Evolutionary conservation across 345 rosid species (phyloP).

Genomic region (Lepidium aucheri): DNA sequence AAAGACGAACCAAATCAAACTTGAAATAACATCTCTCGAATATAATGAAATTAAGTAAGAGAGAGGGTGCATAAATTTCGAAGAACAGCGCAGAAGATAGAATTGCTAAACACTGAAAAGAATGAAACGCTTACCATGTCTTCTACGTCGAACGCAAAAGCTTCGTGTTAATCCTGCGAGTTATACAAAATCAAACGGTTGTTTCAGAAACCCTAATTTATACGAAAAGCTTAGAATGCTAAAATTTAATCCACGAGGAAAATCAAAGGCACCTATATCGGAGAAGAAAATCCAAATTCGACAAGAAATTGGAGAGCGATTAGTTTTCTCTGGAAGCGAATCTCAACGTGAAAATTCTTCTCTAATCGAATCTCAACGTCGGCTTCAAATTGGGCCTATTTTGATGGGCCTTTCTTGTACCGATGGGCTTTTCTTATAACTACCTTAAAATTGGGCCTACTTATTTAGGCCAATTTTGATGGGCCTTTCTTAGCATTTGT

Average conservation of each 20-base stretch:
- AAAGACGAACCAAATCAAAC: background rate
- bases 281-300: background rate
- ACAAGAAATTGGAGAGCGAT: background rate
- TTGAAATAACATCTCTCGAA: background rate
- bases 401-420: too few species aligned
- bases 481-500: too few species aligned
- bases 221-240: background rate
- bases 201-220: background rate
- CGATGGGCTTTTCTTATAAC: too few species aligned
- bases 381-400: background rate
- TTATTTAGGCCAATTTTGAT: too few species aligned
- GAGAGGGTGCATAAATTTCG: background rate
- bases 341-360: background rate
- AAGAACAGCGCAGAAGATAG: background rate
- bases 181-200: background rate
- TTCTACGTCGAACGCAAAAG: background rate
- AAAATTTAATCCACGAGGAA: background rate
- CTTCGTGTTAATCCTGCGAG: background rate
- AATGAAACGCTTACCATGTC: slow-evolving; percentile 8
- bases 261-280: background rate
- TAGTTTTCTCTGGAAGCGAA: background rate
- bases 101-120: background rate
- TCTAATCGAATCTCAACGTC: background rate
- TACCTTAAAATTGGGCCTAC: too few species aligned
- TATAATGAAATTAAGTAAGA: background rate